phyloP scores from a whole-genome alignment of 2,329 filamentous ascomycete species.

The Pseudofabraea citricarpa region DNA sequence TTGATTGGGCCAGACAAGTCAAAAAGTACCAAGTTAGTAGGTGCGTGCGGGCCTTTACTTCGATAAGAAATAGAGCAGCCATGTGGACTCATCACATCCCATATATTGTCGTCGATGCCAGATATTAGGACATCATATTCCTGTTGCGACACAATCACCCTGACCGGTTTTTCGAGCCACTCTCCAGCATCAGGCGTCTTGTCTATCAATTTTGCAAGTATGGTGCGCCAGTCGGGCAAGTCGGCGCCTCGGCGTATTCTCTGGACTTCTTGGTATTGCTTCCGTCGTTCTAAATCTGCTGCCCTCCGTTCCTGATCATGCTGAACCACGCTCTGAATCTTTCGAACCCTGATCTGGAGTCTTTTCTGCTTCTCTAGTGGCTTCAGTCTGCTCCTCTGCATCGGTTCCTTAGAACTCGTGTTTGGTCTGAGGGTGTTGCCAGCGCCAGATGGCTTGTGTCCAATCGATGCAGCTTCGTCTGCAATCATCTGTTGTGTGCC shows the following conservation, averaged over 20 bases:
- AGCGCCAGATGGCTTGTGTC: too few species aligned
- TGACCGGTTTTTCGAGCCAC: conserved; percentile 15
- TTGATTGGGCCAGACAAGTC: conserved; percentile 16
- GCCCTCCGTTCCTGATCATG: too few species aligned
- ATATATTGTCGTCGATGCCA: conserved; percentile 18
- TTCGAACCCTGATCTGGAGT: too few species aligned
- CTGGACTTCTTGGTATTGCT: conserved; percentile 7
- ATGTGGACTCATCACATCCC: conserved; percentile 13
- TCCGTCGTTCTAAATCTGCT: too few species aligned
- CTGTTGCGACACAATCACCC: conserved; percentile 10
- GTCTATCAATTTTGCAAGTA: conserved; percentile 11
- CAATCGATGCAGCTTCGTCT: too few species aligned
- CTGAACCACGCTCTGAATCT: too few species aligned
- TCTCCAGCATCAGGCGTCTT: conserved; percentile 12
- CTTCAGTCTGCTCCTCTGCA: too few species aligned
- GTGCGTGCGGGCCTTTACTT: neutral
- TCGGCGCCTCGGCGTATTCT: conserved; percentile 1
- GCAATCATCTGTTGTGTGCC: too few species aligned
- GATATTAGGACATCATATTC: conserved; percentile 6
- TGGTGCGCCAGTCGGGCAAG: conserved; percentile 18
- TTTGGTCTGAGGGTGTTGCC: too few species aligned
- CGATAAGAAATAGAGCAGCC: conserved; percentile 14
- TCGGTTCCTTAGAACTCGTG: too few species aligned
- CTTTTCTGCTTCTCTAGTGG: too few species aligned
- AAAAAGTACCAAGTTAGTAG: conserved; percentile 7